Evolutionary conservation across 202 grass and related monocot species (phyloP).

Genomic region (Hordeum pubiflorum): DNA sequence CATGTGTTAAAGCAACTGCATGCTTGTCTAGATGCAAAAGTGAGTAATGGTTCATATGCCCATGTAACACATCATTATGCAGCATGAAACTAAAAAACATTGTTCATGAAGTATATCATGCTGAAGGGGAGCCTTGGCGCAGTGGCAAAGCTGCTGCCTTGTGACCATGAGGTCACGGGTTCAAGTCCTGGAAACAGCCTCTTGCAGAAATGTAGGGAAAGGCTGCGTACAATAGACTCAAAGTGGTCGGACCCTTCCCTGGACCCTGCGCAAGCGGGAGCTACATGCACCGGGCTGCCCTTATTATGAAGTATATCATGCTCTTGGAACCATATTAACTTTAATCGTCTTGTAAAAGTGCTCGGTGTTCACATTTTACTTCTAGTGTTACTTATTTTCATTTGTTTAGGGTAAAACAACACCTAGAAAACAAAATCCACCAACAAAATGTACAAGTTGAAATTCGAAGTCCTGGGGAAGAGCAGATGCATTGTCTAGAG

Average conservation of each 20-base stretch:
- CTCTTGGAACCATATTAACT: neutral
- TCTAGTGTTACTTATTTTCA: neutral
- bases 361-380: neutral
- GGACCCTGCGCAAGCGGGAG: too few relatives aligned
- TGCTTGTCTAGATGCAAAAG: neutral
- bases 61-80: neutral
- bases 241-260: too few relatives aligned
- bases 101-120: neutral
- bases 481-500: neutral
- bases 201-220: too few relatives aligned
- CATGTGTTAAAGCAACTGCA: neutral
- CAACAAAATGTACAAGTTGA: neutral
- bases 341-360: neutral
- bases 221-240: too few relatives aligned
- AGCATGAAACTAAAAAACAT: neutral
- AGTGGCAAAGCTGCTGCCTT: too few relatives aligned
- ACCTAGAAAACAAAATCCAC: neutral
- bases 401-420: too few relatives aligned
- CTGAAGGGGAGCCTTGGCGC: too few relatives aligned
- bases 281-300: too few relatives aligned
- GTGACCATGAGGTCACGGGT: too few relatives aligned
- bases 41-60: neutral
- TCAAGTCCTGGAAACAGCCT: too few relatives aligned
- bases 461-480: neutral
- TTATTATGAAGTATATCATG: too few relatives aligned